These are phyloP conservation scores for Microcera coccophila DNA, from an alignment of 2,329 filamentous ascomycete species.

Conservation along the genomic window DNA sequence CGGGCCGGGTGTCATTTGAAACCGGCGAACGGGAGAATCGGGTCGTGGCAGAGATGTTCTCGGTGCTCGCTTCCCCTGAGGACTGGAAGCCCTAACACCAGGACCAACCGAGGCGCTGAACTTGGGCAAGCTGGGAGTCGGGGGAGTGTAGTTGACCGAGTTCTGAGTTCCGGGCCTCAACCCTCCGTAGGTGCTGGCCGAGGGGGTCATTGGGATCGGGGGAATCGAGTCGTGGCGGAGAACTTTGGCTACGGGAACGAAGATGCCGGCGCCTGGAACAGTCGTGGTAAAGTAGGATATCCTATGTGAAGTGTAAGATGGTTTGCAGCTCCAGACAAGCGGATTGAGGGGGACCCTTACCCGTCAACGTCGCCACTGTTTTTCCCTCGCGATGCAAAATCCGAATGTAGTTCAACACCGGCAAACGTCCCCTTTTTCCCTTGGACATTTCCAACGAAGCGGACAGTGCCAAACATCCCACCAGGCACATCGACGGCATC, in stretches of 20 bases:
- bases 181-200: conserved; percentile 56
- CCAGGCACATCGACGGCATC: conserved; percentile 89
- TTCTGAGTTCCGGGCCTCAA: conserved; percentile 54
- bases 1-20: conserved; percentile 58
- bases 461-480: conserved; percentile 84
- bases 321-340: neutral
- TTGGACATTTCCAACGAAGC: conserved; percentile 80
- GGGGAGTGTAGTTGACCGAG: conserved; percentile 59
- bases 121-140: conserved; percentile 64
- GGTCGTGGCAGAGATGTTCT: conserved; percentile 80
- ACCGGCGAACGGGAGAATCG: conserved; percentile 75
- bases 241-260: conserved; percentile 81
- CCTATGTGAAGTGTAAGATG: conserved; percentile 33
- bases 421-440: conserved; percentile 91
- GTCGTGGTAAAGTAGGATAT: conserved; percentile 78
- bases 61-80: conserved; percentile 61
- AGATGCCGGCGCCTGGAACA: conserved; percentile 81
- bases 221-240: conserved; percentile 60
- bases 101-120: conserved; percentile 88
- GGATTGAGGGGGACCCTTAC: conserved; percentile 45
- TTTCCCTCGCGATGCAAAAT: conserved; percentile 82
- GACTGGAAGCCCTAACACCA: conserved; percentile 62
- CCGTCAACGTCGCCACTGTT: conserved; percentile 96
- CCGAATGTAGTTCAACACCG: conserved; percentile 79
- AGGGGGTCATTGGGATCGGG: conserved; percentile 63